Conservation (phyloP, 2,329 filamentous ascomycete species). For the Colletotrichum eleusines region DNA sequence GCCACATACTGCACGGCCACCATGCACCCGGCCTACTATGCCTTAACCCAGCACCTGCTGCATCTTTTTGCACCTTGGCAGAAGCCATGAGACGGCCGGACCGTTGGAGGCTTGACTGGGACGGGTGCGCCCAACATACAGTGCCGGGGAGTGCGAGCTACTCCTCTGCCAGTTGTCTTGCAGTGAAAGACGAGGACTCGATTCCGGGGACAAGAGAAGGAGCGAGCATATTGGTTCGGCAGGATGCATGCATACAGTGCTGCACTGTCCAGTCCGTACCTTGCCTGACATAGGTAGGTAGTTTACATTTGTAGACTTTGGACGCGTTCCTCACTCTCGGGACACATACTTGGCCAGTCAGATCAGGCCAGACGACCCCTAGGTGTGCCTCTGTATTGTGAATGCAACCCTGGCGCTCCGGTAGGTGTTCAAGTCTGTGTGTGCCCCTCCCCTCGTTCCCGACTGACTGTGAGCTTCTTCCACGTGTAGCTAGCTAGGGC, state of each 20-base stretch:
- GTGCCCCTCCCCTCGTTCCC: neutral
- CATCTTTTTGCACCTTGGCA: conserved; percentile 19
- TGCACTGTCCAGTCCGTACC: neutral
- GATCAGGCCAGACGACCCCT: conserved; percentile 28
- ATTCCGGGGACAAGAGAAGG: neutral
- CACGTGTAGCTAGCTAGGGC: neutral
- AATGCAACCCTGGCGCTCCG: neutral
- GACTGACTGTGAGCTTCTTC: conserved; percentile 3
- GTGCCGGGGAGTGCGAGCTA: neutral
- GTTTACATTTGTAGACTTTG: neutral
- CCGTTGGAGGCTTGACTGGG: neutral
- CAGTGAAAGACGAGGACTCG: conserved; percentile 8
- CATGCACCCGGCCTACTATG: conserved; percentile 31
- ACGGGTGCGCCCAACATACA: neutral
- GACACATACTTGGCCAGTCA: conserved; percentile 26
- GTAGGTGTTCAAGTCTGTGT: conserved; percentile 14
- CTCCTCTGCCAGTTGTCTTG: conserved; percentile 4
- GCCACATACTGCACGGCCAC: conserved; percentile 3
- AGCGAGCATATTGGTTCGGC: neutral
- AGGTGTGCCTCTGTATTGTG: neutral
- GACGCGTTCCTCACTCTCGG: conserved; percentile 35
- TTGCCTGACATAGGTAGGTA: neutral
- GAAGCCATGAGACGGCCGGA: neutral
- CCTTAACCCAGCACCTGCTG: conserved; percentile 27
- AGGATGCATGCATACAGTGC: neutral